Evolutionary conservation across 1,284 basidiomycete genomes (phyloP).

Genomic region (Thecaphora thlaspeos): DNA sequence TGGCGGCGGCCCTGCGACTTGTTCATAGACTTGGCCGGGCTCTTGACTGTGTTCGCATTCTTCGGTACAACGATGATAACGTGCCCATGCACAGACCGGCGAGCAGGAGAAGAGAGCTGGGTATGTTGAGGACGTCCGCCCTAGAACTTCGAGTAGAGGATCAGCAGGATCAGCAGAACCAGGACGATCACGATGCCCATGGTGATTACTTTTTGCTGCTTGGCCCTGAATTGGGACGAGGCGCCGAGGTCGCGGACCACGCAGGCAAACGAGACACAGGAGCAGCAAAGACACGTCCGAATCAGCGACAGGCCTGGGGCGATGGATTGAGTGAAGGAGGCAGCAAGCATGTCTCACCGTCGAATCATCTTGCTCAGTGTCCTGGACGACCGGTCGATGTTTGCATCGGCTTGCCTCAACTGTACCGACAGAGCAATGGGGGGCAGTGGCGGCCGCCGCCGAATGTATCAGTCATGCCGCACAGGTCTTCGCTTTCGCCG

Average conservation of each 20-base stretch:
- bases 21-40: no score
- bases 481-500: no score
- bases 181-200: constrained; percentile 52
- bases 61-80: no score
- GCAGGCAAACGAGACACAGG: no score
- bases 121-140: constrained; percentile 3
- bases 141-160: constrained; percentile 54
- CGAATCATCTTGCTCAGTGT: constrained; percentile 67
- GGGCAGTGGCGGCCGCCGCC: not conserved
- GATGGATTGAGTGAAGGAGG: no score
- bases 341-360: constrained; percentile 59
- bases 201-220: constrained; percentile 55
- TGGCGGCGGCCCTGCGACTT: no score
- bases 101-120: no score
- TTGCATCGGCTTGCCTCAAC: constrained; percentile 64
- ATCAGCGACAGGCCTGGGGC: no score
- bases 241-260: no score
- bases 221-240: constrained; percentile 36
- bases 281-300: no score
- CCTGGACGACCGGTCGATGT: constrained; percentile 64
- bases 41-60: no score
- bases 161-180: constrained; percentile 55
- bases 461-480: not conserved
- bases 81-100: no score
- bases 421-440: constrained; percentile 28